Base-by-base conservation (phyloP, 345 rosid genomes). In the Leavenworthia alabamica region DNA sequence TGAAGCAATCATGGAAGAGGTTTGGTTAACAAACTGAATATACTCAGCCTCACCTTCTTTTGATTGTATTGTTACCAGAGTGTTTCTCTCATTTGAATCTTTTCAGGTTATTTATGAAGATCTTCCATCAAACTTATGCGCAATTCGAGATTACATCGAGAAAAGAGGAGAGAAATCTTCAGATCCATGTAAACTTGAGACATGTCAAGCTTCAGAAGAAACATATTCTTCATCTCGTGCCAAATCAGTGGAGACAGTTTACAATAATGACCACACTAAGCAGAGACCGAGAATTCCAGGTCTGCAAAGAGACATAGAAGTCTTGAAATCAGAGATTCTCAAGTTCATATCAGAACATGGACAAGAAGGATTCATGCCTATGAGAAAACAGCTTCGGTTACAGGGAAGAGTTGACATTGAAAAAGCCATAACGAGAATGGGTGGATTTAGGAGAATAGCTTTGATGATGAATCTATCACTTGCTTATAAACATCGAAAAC, bases 1-100 rank as follows among this genome's bases (percentile, higher is more conserved):
- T 7, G 99, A 93, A 80, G 91, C 91, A 67, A 84, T 93, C 32
- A 86, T 93, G 97, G 96, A 93, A 83, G 99, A 89, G 97, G 99
- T 92, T 54, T 28, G 55, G 17, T 40, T 63, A 32, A 12, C 7
- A 23, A 7, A 1, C 26, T 31, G 15, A 17, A 8, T 17, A 2
- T 8, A n/a, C 13, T 23, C 55, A 48, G 9, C 27, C 4, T 16
- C 6, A 22, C 29, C 8, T 22, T 40, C 35, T 50, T 27, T 17
- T 28, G 11, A 2, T 43, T 26, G 2, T 52, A 52, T 36, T 44
- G 48, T 44, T n/a, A 8, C 40, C 17, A 16, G 26, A 20, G 31
- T 26, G 41, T 5, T 50, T 58, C 20, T 27, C 19, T 66, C 24
- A n/a, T n/a, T n/a, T 54, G 68, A 8, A 32, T 7, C 51, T 60